A percentile compares a stretch with the other conserved stretches of the same genome.
phyloP scores from a whole-genome alignment of 2,329 filamentous ascomycete genomes.

The Keithomyces neogunnii region DNA sequence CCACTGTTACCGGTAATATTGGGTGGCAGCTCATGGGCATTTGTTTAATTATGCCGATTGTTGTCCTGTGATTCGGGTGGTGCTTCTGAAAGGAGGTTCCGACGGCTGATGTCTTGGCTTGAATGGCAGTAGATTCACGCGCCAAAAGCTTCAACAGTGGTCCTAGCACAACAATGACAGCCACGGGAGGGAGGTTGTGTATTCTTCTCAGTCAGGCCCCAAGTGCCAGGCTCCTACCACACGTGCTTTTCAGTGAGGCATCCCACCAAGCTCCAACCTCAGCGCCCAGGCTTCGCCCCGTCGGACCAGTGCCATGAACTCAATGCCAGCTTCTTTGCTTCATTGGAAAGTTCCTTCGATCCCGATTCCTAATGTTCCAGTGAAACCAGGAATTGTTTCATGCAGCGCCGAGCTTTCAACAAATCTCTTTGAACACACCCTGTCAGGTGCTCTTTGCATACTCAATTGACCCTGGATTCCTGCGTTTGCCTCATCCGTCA shows the following conservation, averaged over 20 bases:
- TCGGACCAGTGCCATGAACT: too few species aligned
- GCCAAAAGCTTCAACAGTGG: not conserved
- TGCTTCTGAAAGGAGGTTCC: not conserved
- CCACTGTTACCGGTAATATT: too few species aligned
- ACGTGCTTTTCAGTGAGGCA: too few species aligned
- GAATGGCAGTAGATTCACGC: not conserved
- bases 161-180: not conserved
- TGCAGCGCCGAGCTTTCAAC: not conserved
- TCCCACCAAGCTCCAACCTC: too few species aligned
- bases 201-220: too few species aligned
- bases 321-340: too few species aligned
- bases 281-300: too few species aligned
- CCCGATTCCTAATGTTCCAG: not conserved
- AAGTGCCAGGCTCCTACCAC: too few species aligned
- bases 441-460: not conserved
- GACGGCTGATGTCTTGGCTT: conserved; percentile 2
- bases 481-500: not conserved
- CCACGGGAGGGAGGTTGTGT: not conserved
- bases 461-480: not conserved
- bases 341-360: not conserved
- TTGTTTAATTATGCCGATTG: not conserved
- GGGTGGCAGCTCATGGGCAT: not conserved
- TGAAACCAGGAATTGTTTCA: not conserved
- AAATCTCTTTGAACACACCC: not conserved
- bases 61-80: not conserved